These are phyloP conservation scores for Gentiana dahurica DNA, from an alignment of 257 asterid genomes.

Conservation along the genomic window DNA sequence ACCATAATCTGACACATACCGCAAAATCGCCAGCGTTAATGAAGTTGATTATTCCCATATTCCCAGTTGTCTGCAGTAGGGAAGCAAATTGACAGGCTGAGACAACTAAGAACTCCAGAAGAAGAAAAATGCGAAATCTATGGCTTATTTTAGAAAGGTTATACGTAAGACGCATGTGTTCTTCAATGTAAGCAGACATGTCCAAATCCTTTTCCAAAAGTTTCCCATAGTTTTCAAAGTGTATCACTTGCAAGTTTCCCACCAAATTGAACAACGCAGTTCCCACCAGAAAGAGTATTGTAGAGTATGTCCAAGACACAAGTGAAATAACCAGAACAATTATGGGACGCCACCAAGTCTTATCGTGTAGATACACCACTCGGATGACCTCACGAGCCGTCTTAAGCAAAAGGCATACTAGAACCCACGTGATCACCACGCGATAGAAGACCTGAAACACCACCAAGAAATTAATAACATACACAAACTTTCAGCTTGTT, in stretches of 20 bases:
- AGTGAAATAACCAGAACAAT: conserved; percentile 34
- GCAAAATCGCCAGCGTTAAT: conserved; percentile 79
- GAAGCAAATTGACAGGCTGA: conserved; percentile 60
- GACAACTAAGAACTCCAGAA: conserved; percentile 56
- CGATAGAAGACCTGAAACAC: conserved; percentile 48
- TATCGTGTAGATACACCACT: conserved; percentile 38
- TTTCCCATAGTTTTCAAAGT: conserved; percentile 63
- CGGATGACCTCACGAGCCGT: conserved; percentile 55
- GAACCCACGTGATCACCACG: conserved; percentile 46
- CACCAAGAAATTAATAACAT: conserved; percentile 6
- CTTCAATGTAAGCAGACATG: conserved; percentile 61
- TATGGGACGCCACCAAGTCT: conserved; percentile 39
- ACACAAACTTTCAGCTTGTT: conserved; percentile 5
- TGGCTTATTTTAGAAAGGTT: conserved; percentile 78
- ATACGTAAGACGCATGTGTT: conserved; percentile 54
- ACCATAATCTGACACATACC: conserved; percentile 23
- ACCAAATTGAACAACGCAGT: conserved; percentile 61
- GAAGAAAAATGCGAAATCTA: conserved; percentile 68
- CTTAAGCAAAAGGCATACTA: conserved; percentile 55
- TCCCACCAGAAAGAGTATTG: conserved; percentile 57
- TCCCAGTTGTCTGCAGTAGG: conserved; percentile 57
- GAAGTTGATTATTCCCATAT: conserved; percentile 53
- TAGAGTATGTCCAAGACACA: conserved; percentile 62
- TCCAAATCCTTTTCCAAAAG: conserved; percentile 68
- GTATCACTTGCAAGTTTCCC: conserved; percentile 69